Base-by-base conservation (phyloP, 345 rosid species). In the Heritiera littoralis region DNA sequence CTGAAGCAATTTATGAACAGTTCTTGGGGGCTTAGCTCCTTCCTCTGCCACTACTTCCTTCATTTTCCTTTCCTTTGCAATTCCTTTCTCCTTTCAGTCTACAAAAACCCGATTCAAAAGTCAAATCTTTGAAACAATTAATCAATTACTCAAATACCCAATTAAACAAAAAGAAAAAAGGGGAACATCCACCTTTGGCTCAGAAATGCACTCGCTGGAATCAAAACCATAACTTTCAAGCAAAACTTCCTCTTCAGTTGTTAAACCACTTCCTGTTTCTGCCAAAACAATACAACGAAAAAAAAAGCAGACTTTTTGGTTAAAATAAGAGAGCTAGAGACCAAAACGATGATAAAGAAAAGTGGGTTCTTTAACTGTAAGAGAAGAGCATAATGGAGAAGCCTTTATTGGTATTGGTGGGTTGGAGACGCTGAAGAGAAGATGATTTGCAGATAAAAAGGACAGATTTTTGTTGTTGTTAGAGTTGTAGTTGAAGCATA, bases 1-100 rank as follows among this genome's bases (percentile, higher is more conserved):
- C 97, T 93, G 95, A 80, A 93, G 95, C 78, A 91, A 85, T 86
- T 82, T 90, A 83, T 95, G 98, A 40, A 91, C 91, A 17, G 91
- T 87, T 83, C 93, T 82, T 38, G 87, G 87, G 38, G 88, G 87
- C 59, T 86, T 83, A 66, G 80, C 83, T 38, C 80, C 89, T 76
- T 84, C 89, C 66, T 84, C 85, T 69, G 51, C 23, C 28, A 77
- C 82, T 69, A 66, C 66, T 82, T 80, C 86, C 66, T 85, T 23
- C 28, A 23, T 23, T 86, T 23, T 82, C 83, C 89, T 77, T 83
- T 78, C 78, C 61, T 88, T 56, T 60, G 61, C 82, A 52, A 75
- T 81, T 86, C 91, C 81, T 86, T 90, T 80, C 88, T 85, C 80
- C 88, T 88, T 71, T 73, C 75, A 75, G 86, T 76, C 97, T 90